phyloP scores from a whole-genome alignment of 2,329 filamentous ascomycete genomes.

The Fonsecaea monophora region DNA sequence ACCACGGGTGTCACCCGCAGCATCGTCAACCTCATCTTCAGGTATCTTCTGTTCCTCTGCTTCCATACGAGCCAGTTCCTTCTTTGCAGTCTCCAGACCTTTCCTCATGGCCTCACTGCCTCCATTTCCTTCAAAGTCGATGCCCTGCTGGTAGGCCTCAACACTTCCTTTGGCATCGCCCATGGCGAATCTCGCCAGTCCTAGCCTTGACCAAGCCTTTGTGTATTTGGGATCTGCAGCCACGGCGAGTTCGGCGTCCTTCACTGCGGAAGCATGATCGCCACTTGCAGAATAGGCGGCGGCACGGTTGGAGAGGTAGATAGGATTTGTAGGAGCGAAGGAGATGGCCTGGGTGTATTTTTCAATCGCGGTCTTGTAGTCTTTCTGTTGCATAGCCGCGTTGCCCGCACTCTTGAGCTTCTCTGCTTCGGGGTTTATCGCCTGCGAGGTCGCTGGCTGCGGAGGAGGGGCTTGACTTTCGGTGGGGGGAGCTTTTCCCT shows the following conservation, averaged over 20 bases:
- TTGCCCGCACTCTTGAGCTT: conserved; percentile 89
- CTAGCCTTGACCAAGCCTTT: conserved; percentile 94
- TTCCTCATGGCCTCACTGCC: conserved; percentile 98
- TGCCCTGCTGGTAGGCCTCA: conserved; percentile 92
- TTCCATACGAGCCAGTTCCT: conserved; percentile 80
- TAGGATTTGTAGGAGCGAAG: conserved; percentile 82
- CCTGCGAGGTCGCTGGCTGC: conserved; percentile 46
- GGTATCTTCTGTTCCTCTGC: conserved; percentile 58
- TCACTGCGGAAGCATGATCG: conserved; percentile 81
- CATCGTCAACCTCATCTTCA: conserved; percentile 60
- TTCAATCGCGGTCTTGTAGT: conserved; percentile 82
- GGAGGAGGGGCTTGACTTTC: conserved; percentile 51
- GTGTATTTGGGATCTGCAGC: conserved; percentile 89
- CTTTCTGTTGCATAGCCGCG: conserved; percentile 91
- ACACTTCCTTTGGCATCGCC: conserved; percentile 90
- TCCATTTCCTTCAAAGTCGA: conserved; percentile 90
- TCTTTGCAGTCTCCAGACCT: conserved; percentile 91
- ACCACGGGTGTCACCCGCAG: conserved; percentile 53
- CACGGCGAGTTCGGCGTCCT: conserved; percentile 90
- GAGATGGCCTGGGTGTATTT: conserved; percentile 86
- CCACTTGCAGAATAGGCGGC: conserved; percentile 86
- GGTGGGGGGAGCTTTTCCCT: conserved; percentile 64
- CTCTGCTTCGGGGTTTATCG: conserved; percentile 74
- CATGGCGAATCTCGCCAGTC: conserved; percentile 87
- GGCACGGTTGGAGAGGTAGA: conserved; percentile 97